Base-by-base conservation (phyloP, 805 yeast species). In the Isabelozyma gotoi region DNA sequence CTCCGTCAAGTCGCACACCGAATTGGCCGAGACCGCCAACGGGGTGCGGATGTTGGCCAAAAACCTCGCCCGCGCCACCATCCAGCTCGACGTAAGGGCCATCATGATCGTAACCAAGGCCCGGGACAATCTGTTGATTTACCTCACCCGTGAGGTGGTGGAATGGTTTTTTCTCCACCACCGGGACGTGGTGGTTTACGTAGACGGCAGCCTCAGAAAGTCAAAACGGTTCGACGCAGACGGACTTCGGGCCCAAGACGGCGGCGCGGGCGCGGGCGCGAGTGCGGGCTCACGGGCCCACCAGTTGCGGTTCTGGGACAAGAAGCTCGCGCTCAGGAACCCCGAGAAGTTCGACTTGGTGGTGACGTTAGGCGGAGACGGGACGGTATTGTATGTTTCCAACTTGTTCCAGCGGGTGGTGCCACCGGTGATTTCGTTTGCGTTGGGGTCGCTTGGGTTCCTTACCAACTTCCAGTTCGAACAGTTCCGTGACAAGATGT, bases 71-170 rank as follows among this genome's bases (percentile, higher is more conserved):
- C 80, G 80, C 50, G 87, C 91, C 3, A 84, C 86, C 3, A 81
- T 89, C 19, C 82, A 82, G 52, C 63, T 89, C 16, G 83, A 84
- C 43, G 82, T 86, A 15, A 76, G 77, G 36, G 80, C 87, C 14
- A 80, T 89, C 15, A 76, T 89, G 81, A 80, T 89, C 11, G 90
- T 90, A 15, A 89, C 96, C n/a, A 89, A 89, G 62, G 94, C 95
- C 1, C 74, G 95, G 42, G 97, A 90, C 59, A 83, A 85, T 52
- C 82, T 89, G 5, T 67, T 90, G 41, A 81, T 86, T 5, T 82
- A 80, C 55, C 67, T 88, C 37, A 87, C 96, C 0, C 73, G 92
- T 44, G 94, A 87, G 55, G 70, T 90, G 50, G 83, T 88, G 1
- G 88, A 81, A 53, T 90, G 94, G 92, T 62, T 89, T 20, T 60